Percentiles rank a stretch among this genome's conserved stretches.
Conservation (phyloP, 2,329 filamentous ascomycete genomes). For the Cladosporium sp. region DNA sequence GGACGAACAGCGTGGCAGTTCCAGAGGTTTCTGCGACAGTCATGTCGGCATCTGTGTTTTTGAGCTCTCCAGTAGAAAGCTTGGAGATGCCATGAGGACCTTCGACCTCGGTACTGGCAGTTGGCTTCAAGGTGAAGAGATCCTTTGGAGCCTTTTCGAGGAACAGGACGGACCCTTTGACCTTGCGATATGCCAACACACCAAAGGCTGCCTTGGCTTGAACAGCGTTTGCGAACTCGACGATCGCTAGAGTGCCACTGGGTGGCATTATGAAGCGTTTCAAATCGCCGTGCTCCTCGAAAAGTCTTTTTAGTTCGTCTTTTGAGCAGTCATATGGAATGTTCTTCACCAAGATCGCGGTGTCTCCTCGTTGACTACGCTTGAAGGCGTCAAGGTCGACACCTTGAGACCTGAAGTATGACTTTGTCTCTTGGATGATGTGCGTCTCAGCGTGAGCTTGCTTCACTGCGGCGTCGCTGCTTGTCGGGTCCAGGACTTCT, state of each 20-base stretch:
- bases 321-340: constrained; percentile 80
- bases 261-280: constrained; percentile 87
- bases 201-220: constrained; percentile 83
- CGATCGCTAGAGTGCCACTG: constrained; percentile 87
- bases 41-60: constrained; percentile 55
- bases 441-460: constrained; percentile 96
- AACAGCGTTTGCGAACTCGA: constrained; percentile 77
- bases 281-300: constrained; percentile 82
- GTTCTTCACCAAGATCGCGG: constrained; percentile 89
- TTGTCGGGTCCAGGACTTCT: constrained; percentile 92
- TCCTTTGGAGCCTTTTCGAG: constrained; percentile 89
- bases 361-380: constrained; percentile 78
- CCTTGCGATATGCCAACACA: constrained; percentile 80
- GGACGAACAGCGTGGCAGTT: constrained; percentile 74
- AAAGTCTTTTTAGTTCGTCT: constrained; percentile 76
- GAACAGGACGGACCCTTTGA: constrained; percentile 89
- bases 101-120: constrained; percentile 31
- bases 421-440: constrained; percentile 92
- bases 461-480: constrained; percentile 89
- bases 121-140: constrained; percentile 58
- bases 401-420: constrained; percentile 83
- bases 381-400: constrained; percentile 93
- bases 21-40: constrained; percentile 59
- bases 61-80: constrained; percentile 66
- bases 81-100: constrained; percentile 51